A percentile compares a stretch with the other conserved stretches of the same genome.
Conservation (phyloP, 768 basidiomycete species). For the Collybia nuda region DNA sequence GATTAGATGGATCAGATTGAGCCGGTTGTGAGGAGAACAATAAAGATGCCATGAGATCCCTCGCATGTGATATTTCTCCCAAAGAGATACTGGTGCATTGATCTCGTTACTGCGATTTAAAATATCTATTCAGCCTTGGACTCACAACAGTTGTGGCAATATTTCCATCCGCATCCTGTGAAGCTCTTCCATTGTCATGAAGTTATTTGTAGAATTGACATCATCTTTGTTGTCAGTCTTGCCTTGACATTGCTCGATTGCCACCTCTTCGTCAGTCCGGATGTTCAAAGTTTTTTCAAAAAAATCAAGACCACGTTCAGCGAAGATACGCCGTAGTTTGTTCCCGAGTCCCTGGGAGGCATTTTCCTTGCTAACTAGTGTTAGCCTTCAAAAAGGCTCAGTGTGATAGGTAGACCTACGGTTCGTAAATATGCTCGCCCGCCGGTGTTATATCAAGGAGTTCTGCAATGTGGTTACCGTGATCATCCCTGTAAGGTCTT, state of each 20-base stretch:
- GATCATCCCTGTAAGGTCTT: conserved; percentile 78
- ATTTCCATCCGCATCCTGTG: conserved; percentile 73
- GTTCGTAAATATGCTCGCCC: conserved; percentile 68
- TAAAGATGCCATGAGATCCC: conserved; percentile 64
- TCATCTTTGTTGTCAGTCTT: conserved; percentile 22
- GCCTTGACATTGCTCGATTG: conserved; percentile 13
- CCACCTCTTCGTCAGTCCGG: conserved; percentile 2
- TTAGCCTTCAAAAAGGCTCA: conserved; percentile 5
- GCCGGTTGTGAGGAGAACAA: conserved; percentile 33
- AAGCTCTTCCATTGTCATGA: conserved; percentile 75
- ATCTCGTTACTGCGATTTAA: conserved; percentile 2
- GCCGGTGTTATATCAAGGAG: conserved; percentile 71
- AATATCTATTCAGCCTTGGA: conserved; percentile 11
- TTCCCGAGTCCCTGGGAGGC: conserved; percentile 60
- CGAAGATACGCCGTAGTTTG: conserved; percentile 66
- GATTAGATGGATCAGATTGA: conserved; percentile 21
- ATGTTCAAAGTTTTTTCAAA: conserved; percentile 44
- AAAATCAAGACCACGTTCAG: conserved; percentile 74
- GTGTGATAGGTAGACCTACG: conserved; percentile 44
- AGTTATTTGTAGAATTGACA: conserved; percentile 28
- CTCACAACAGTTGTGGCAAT: conserved; percentile 72
- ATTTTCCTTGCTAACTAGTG: conserved; percentile 47
- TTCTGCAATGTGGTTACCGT: conserved; percentile 58
- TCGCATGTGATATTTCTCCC: conserved; percentile 79
- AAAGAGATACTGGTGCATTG: conserved; percentile 55